Evolutionary conservation across 345 rosid species (phyloP), one percentile per base, ranked within the genome.

Genomic region (thale cress (Arabidopsis thaliana)): DNA sequence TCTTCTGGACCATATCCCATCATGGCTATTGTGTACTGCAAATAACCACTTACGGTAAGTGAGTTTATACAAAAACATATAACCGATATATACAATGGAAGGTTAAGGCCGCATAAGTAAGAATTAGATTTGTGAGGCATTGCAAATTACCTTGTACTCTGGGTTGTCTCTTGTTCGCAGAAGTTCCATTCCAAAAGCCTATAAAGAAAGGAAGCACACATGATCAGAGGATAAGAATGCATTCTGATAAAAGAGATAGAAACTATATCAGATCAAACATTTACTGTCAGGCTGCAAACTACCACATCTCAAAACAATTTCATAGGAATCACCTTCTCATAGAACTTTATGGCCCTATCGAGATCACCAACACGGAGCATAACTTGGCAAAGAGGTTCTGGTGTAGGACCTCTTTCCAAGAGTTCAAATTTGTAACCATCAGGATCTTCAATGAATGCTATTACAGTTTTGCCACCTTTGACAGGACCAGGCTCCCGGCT

Each of bases 281-380:
- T 32, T 50, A 12, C 4, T 30, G 10, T 28, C 36, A 11, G 12
- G 60, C 58, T 44, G 55, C 13, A 65, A 55, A 9, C 4, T 42
- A 8, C 33, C 36, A 33, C n/a, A 48, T 25, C 14, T 5, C 45
- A 14, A 33, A 59, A 41, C 4, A 2, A 51, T 9, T 20, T 38
- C 28, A 33, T 23, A 60, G 65, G 65, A 23, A 82, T 85, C 72
- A 95, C 99, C 89, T 90, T 88, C 88, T 95, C 94, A 33, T 92
- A 95, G 79, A 95, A 95, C 37, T 86, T 90, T 70, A 95, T 86
- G 52, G 99, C 81, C 62, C 88, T 96, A 67, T 88, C 91, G 50
- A 95, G 97, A 87, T 95, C 97, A 28, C 98, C 97, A 79, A 95
- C 99, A 64, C 96, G 98, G 73, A 95, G 97, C 99, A 95, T 95